Base-by-base conservation (phyloP, 2,329 filamentous ascomycete genomes). In the Periconia sp. region DNA sequence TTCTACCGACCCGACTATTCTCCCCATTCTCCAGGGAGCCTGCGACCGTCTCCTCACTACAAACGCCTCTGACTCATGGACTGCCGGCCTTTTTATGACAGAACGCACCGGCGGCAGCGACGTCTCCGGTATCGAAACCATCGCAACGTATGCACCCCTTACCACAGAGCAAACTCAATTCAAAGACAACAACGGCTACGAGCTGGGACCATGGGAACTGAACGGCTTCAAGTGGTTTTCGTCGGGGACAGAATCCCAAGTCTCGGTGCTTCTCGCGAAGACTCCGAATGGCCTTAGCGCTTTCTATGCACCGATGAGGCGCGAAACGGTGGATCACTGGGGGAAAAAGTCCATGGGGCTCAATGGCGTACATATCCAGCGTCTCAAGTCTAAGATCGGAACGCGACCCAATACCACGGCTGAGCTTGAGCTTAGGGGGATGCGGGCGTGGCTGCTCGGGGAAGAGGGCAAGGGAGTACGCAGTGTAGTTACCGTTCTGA, bases 11-110 rank as follows among this genome's bases (percentile, higher is more conserved):
- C 23, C 23, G 5, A 3, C 23, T 5, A 8, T 27, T 27, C 23
- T 27, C 23, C 23, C 23, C 8, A 8, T 27, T 3, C 5, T 27
- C 8, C 23, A 27, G 8, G 23, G 5, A 3, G 23, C 23, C 23
- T 27, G 8, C 23, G 8, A 27, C 8, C 23, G 8, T 27, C 23
- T 27, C 8, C 5, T 27, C 8, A 27, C 23, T 8, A 27, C 23
- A 27, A 8, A 27, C 8, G 5, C 23, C 3, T 27, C 23, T n/a
- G 8, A 27, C 3, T 27, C 83, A 0, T 91, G 87, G 87, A 91
- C 87, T 0, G 87, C 83, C 37, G 87, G 87, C 0, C 88, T 91
- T 67, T 91, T 88, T 88, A 90, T 91, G 88, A 91, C 88, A 0
- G 87, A 90, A 61, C 79, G 87, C 2, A 79, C 81, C 0, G 87